Conservation (phyloP, 2,329 filamentous ascomycete species). For the Trichophyton simii region DNA sequence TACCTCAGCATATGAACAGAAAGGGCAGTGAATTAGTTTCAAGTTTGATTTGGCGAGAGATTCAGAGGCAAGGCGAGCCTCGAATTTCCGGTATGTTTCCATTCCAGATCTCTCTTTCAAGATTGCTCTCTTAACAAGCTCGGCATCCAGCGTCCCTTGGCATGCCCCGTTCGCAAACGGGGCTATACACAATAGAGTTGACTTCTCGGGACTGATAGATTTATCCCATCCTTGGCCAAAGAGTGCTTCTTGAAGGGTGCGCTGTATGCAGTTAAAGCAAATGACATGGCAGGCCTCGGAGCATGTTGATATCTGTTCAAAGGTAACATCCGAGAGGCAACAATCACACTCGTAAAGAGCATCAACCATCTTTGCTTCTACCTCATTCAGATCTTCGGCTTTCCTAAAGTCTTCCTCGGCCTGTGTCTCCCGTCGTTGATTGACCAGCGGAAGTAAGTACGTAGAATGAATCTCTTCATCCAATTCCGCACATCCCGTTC, state of each 20-base stretch:
- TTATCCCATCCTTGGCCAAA: constrained; percentile 88
- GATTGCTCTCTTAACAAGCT: constrained; percentile 62
- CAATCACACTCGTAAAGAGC: constrained; percentile 39
- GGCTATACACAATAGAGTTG: constrained; percentile 73
- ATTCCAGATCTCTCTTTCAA: constrained; percentile 54
- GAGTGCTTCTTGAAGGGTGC: constrained; percentile 70
- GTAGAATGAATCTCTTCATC: constrained; percentile 30
- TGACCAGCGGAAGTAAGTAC: constrained; percentile 28
- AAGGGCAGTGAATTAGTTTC: constrained; percentile 72
- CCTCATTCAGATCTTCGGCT: constrained; percentile 32
- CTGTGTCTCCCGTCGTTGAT: constrained; percentile 25
- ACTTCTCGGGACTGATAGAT: constrained; percentile 58
- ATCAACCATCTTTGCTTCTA: constrained; percentile 30
- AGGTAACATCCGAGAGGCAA: constrained; percentile 36
- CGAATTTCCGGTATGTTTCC: constrained; percentile 61
- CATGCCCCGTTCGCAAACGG: constrained; percentile 56
- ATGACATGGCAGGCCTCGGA: constrained; percentile 33
- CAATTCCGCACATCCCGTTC: constrained; percentile 33
- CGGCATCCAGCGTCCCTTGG: constrained; percentile 55
- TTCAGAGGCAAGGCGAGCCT: constrained; percentile 67
- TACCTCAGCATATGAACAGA: constrained; percentile 81
- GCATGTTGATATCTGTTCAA: constrained; percentile 37
- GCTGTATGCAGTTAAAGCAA: constrained; percentile 61
- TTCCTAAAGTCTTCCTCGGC: constrained; percentile 26
- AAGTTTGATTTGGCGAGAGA: constrained; percentile 59